phyloP scores from a whole-genome alignment of 441 rosid genomes.

The Populus trichocarpa region DNA sequence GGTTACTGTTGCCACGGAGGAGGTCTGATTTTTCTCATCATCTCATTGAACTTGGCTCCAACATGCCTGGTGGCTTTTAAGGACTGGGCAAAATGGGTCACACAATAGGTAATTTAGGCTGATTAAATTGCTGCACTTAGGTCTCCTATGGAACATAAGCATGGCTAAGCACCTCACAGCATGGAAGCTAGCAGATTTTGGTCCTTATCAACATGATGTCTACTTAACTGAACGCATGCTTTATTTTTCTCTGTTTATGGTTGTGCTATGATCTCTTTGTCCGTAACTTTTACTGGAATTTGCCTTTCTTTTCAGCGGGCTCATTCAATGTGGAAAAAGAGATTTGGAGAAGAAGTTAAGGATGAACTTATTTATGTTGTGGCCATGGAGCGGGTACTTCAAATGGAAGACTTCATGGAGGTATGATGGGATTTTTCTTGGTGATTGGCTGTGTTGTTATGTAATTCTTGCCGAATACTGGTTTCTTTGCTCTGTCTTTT shows the following conservation, averaged over 20 bases:
- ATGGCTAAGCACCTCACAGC: background rate
- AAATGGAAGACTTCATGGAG: conserved; percentile 89
- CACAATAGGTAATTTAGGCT: background rate
- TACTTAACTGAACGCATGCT: background rate
- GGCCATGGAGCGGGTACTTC: conserved; percentile 68
- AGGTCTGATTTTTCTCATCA: background rate
- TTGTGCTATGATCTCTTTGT: background rate
- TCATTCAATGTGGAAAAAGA: conserved; percentile 60
- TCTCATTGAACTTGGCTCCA: background rate
- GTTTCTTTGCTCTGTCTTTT: background rate
- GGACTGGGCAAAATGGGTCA: background rate
- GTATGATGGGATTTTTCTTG: conserved; percentile 27
- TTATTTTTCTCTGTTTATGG: background rate
- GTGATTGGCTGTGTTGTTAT: background rate
- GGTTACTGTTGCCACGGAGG: background rate
- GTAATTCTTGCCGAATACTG: conserved; percentile 1
- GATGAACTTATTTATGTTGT: conserved; percentile 52
- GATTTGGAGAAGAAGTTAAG: conserved; percentile 65
- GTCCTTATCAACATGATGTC: background rate
- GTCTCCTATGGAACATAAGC: background rate
- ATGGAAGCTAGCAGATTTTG: background rate
- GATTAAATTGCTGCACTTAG: background rate
- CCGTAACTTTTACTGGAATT: conserved; percentile 5
- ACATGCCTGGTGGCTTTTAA: background rate
- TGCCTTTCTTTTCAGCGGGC: conserved; percentile 43